Evolutionary conservation across 2,329 filamentous ascomycete species (phyloP), one percentile per base, ranked within the genome.

Genomic region (Colletotrichum sansevieriae): DNA sequence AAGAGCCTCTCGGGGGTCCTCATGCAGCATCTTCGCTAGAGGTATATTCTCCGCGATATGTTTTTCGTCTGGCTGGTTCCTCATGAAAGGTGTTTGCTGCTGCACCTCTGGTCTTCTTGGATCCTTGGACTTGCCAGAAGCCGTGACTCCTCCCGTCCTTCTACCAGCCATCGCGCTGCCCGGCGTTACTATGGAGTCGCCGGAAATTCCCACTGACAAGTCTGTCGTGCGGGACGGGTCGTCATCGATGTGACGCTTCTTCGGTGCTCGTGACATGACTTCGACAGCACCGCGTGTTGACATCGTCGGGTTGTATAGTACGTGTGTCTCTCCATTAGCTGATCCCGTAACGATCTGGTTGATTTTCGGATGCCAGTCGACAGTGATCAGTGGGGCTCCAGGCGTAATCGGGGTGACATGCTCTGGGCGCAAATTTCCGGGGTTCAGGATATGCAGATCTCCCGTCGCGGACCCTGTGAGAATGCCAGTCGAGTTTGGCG

Each of bases 301-400:
- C 73, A 90, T 90, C n/a, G 85, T 88, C 2, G 96, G 96, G 76
- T 92, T 95, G 83, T 96, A 99, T 55, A 99, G 90, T 47, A 98
- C 87, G 75, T 95, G 95, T 0, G 92, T 94, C 79, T 97, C 92
- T 65, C 91, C 90, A 76, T 98, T 97, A 60, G 94, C 94, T 52
- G 95, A 98, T 67, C 95, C 95, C 9, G 95, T 97, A 71, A 98
- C 81, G 75, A 99, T 97, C 77, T 99, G 96, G 78, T 99, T 98
- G 76, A 99, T 89, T 79, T 94, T 97, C 20, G 92, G 87, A 76
- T 99, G 95, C 96, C 96, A 99, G 71, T 92, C 84, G 29, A 97
- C 93, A 2, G 91, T 90, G 70, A 98, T 92, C 9, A 99, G 82
- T 1, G 95, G 88, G 6, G 90, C 92, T 13, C 91, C 92, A 0